Percentiles rank a stretch among this genome's conserved stretches.
These are phyloP conservation scores for Chenopodium quinoa DNA, from an alignment of 148 eudicot species.

Conservation along the genomic window DNA sequence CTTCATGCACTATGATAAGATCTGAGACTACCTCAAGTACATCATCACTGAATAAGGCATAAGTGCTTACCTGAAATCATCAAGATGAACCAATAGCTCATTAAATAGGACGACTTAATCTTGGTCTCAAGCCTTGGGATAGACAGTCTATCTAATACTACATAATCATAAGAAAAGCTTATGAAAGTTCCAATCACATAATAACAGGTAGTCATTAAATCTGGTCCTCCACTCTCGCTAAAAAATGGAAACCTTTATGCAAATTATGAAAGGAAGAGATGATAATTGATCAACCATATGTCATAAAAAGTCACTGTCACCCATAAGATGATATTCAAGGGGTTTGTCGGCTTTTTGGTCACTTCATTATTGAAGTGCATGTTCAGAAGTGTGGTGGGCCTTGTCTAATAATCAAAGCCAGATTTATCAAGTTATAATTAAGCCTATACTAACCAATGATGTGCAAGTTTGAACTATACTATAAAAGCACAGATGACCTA, in stretches of 20 bases:
- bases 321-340: not conserved
- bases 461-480: not conserved
- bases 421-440: not conserved
- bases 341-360: not conserved
- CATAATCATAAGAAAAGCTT: too few relatives aligned
- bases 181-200: not conserved
- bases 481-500: constrained; percentile 24
- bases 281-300: not conserved
- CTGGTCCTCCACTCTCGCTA: not conserved
- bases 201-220: not conserved
- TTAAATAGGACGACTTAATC: not conserved
- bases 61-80: constrained; percentile 65
- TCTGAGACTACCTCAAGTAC: constrained; percentile 59
- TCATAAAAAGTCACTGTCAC: not conserved
- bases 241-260: not conserved
- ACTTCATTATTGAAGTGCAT: not conserved
- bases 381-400: not conserved
- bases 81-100: not conserved
- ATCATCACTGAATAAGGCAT: constrained; percentile 59
- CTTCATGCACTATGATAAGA: constrained; percentile 61
- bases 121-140: too few relatives aligned
- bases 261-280: not conserved
- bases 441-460: too few relatives aligned
- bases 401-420: not conserved
- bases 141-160: too few relatives aligned